Evolutionary conservation across 1,284 basidiomycete genomes (phyloP).

Genomic region (Pyrrhoderma noxium): DNA sequence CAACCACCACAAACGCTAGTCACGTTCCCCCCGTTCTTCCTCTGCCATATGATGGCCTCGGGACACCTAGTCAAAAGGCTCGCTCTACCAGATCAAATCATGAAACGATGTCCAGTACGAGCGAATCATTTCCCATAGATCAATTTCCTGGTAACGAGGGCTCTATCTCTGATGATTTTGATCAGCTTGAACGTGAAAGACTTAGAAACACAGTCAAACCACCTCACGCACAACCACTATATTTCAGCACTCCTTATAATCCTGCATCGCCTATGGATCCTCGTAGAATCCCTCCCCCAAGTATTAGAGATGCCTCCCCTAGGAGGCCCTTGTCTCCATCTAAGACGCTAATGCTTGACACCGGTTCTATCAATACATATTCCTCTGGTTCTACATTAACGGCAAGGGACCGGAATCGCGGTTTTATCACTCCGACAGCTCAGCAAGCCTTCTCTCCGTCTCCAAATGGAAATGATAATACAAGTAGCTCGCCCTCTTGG

Average conservation of each 20-base stretch:
- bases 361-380: too few relatives aligned
- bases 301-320: constrained; percentile 13
- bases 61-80: constrained; percentile 34
- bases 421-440: constrained; percentile 1
- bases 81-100: constrained; percentile 47
- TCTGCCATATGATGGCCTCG: constrained; percentile 17
- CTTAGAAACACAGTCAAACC: constrained; percentile 39
- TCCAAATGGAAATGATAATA: constrained; percentile 31
- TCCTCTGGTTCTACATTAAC: neutral
- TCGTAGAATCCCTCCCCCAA: constrained; percentile 16
- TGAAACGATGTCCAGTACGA: constrained; percentile 61
- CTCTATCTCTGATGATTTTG: constrained; percentile 53
- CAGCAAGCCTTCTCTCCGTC: constrained; percentile 15
- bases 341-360: constrained; percentile 6
- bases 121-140: constrained; percentile 50
- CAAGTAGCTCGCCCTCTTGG: constrained; percentile 25
- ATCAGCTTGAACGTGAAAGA: constrained; percentile 46
- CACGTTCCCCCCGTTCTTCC: constrained; percentile 41
- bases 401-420: constrained; percentile 4
- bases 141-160: constrained; percentile 56
- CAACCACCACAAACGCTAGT: constrained; percentile 24
- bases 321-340: constrained; percentile 16
- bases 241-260: neutral
- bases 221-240: constrained; percentile 16
- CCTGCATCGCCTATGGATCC: constrained; percentile 29